A percentile compares a stretch with the other conserved stretches of the same genome.
Conservation (phyloP, 306 rosid species). For the Corylus heterophylla region DNA sequence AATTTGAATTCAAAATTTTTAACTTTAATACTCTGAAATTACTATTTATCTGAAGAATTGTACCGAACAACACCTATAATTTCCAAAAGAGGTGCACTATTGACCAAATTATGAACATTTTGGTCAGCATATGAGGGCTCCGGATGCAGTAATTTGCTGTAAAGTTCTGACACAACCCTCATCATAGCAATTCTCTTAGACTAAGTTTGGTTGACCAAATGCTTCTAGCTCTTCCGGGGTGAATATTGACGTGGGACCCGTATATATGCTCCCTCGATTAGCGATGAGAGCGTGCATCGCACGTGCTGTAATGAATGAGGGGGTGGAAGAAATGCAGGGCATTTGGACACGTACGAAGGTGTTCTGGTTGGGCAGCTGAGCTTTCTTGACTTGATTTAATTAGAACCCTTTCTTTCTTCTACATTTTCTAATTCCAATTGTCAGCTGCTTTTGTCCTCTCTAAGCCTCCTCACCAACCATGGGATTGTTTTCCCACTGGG, state of each 20-base stretch:
- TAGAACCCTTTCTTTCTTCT: not conserved
- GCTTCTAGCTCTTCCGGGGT: no score
- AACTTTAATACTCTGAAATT: no score
- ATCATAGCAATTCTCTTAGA: no score
- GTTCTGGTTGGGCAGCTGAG: conserved; percentile 33
- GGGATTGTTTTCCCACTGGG: conserved; percentile 10
- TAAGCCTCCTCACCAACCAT: conserved; percentile 29
- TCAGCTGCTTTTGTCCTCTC: conserved; percentile 16
- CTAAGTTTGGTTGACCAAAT: no score
- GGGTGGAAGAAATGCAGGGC: conserved; percentile 19
- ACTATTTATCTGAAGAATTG: no score
- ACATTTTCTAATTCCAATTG: not conserved
- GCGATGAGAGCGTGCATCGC: conserved; percentile 2
- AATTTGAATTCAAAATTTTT: no score
- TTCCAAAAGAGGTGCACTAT: no score
- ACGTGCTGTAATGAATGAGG: not conserved
- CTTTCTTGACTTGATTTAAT: conserved; percentile 41
- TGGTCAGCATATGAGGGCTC: no score
- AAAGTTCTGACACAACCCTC: no score
- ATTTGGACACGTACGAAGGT: conserved; percentile 33
- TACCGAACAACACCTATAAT: no score
- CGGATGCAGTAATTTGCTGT: no score
- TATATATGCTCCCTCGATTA: not conserved
- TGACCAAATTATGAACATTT: no score
- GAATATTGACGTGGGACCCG: not conserved